phyloP scores from a whole-genome alignment of 768 basidiomycete species.

The Russula sp. region DNA sequence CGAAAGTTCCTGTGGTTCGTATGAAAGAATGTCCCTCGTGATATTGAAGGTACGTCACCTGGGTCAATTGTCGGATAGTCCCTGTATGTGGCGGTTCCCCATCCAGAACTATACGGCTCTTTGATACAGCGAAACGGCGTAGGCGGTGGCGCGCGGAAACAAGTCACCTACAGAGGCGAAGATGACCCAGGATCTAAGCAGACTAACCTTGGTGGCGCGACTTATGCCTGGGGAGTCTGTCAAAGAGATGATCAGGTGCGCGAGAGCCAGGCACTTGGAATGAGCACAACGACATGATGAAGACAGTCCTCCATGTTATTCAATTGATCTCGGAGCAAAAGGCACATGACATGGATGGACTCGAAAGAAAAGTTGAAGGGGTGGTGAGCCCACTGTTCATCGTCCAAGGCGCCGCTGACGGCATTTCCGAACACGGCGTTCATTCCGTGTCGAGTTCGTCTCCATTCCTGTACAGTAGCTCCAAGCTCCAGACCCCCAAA shows the following conservation, averaged over 20 bases:
- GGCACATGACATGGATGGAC: background rate
- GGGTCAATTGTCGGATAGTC: background rate
- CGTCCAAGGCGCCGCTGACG: background rate
- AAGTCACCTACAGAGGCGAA: background rate
- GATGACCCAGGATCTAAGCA: background rate
- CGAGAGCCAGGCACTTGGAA: background rate
- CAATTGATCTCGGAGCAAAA: background rate
- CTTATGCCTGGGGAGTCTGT: background rate
- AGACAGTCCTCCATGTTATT: background rate
- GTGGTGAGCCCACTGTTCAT: background rate
- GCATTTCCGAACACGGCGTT: slow-evolving; percentile 6
- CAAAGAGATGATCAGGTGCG: background rate
- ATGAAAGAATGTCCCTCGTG: slow-evolving; percentile 2
- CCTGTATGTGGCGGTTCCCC: background rate
- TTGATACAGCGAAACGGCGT: slow-evolving; percentile 1
- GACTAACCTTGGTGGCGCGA: background rate
- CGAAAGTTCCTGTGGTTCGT: background rate
- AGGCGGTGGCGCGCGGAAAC: background rate
- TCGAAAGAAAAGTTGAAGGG: background rate
- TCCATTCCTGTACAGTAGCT: slow-evolving; percentile 12
- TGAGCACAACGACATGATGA: background rate
- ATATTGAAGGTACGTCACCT: slow-evolving; percentile 2
- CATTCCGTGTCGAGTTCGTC: slow-evolving; percentile 4
- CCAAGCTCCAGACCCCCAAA: background rate
- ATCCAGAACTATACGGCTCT: background rate